phyloP scores from a whole-genome alignment of 2,329 filamentous ascomycete genomes.

The Colletotrichum somersetense region DNA sequence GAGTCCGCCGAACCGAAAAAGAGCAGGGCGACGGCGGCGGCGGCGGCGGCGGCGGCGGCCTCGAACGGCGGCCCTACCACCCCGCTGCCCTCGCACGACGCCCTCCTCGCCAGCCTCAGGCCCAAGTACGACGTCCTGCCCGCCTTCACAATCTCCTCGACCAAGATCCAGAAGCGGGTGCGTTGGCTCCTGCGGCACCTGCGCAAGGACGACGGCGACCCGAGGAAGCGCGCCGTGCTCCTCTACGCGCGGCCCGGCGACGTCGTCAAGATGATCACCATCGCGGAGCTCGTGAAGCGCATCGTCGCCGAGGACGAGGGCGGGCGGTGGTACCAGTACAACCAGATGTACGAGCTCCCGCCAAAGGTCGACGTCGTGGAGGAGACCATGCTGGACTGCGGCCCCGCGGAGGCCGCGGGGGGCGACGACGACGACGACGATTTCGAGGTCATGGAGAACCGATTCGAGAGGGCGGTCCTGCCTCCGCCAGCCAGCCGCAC shows the following conservation, averaged over 20 bases:
- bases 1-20: constrained; percentile 34
- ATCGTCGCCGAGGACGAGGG: constrained; percentile 57
- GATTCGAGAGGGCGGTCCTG: constrained; percentile 66
- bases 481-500: constrained; percentile 59
- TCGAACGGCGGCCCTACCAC: constrained; percentile 43
- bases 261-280: constrained; percentile 75
- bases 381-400: constrained; percentile 55
- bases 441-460: constrained; percentile 70
- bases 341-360: constrained; percentile 65
- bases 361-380: constrained; percentile 54
- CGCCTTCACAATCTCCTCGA: constrained; percentile 70
- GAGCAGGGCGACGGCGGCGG: constrained; percentile 4
- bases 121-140: constrained; percentile 63
- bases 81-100: constrained; percentile 55
- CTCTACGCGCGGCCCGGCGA: constrained; percentile 65
- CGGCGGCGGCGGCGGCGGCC: background rate
- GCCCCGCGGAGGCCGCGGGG: constrained; percentile 44
- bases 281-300: constrained; percentile 73
- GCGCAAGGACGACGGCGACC: constrained; percentile 43
- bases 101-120: constrained; percentile 58
- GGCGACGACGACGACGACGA: constrained; percentile 53
- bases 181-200: constrained; percentile 60
- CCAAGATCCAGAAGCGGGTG: constrained; percentile 69
- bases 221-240: constrained; percentile 55
- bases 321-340: constrained; percentile 67